A percentile compares a stretch with the other conserved stretches of the same genome.
Conservation (phyloP, 768 basidiomycete genomes). For the Gelatoporia subvermispora region DNA sequence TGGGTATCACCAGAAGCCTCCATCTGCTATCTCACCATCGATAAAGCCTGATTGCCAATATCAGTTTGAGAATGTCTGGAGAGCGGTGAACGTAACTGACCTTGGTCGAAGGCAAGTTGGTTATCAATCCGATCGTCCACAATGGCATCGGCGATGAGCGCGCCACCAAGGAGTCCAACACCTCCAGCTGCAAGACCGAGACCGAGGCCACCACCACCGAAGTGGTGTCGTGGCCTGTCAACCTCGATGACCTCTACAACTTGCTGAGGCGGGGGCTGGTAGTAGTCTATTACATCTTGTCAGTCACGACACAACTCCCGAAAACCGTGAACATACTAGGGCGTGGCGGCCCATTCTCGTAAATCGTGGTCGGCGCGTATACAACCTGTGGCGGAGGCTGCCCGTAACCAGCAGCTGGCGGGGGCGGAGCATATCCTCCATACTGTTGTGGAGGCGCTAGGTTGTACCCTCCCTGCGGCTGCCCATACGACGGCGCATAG, state of each 20-base stretch:
- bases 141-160: constrained; percentile 46
- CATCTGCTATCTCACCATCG: not conserved
- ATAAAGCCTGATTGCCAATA: not conserved
- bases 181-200: constrained; percentile 34
- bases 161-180: constrained; percentile 64
- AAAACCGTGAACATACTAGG: not conserved
- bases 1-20: not conserved
- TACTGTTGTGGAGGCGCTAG: constrained; percentile 15
- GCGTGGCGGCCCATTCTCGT: not conserved
- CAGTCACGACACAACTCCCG: not conserved
- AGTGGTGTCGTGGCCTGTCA: too few species aligned
- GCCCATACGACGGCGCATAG: too few species aligned
- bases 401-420: not conserved
- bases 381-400: too few species aligned
- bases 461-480: constrained; percentile 13
- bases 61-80: not conserved
- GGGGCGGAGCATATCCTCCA: constrained; percentile 23
- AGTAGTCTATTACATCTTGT: not conserved
- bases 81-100: not conserved
- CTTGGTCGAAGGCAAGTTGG: not conserved
- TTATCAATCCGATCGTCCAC: constrained; percentile 29
- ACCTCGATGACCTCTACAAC: too few species aligned
- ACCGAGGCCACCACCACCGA: not conserved
- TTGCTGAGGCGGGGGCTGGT: too few species aligned
- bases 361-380: too few species aligned